Conservation (phyloP, 148 eudicot genomes). For the Oxyria digyna region DNA sequence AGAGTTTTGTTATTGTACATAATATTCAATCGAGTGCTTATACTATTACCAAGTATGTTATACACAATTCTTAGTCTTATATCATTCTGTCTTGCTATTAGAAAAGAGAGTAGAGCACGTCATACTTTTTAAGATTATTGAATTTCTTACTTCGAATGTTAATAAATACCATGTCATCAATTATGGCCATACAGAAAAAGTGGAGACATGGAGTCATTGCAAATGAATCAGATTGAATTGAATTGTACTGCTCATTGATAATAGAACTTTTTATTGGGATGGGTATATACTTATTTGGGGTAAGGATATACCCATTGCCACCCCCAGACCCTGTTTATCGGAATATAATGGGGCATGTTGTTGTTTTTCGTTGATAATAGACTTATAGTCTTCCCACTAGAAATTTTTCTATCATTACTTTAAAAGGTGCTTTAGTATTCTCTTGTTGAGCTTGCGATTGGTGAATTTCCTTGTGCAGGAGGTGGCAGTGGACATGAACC, state of each 20-base stretch:
- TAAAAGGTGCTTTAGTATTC: background rate
- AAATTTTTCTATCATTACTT: background rate
- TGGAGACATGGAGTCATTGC: background rate
- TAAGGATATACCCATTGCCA: background rate
- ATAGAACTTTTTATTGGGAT: too few species aligned
- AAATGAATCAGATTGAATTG: background rate
- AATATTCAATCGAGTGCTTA: background rate
- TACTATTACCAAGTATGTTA: background rate
- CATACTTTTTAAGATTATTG: background rate
- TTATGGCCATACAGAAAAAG: background rate
- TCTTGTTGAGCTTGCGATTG: background rate
- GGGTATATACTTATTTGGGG: too few species aligned
- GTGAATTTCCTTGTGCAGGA: constrained; percentile 30
- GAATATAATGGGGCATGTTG: too few species aligned
- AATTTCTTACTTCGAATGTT: background rate
- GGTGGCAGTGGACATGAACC: constrained; percentile 99
- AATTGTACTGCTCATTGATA: background rate
- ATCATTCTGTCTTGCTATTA: background rate
- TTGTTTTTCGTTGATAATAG: too few species aligned
- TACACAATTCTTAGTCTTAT: background rate
- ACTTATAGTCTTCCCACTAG: too few species aligned
- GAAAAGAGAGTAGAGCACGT: background rate
- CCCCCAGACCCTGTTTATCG: too few species aligned
- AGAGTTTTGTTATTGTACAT: background rate
- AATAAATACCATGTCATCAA: background rate